Evolutionary conservation across 192 early-diverging fungal genomes (phyloP).

Genomic region (Backusella australiensis): DNA sequence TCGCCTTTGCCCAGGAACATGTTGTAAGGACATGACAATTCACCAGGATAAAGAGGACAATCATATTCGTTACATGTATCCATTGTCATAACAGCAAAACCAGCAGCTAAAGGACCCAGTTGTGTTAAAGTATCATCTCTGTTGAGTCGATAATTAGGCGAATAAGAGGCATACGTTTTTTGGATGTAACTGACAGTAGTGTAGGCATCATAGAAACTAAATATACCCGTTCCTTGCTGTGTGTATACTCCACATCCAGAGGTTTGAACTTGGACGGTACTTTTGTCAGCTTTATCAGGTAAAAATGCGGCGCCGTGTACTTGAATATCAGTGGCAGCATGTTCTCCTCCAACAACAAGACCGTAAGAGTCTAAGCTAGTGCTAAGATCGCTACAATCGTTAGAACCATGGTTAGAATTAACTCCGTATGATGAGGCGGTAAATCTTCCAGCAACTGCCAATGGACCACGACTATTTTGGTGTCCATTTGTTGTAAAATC

Average conservation of each 20-base stretch:
- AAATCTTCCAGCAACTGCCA: background rate
- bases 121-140: background rate
- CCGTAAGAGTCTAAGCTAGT: background rate
- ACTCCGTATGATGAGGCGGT: background rate
- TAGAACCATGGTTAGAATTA: background rate
- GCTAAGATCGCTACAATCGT: background rate
- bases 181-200: background rate
- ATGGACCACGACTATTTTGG: background rate
- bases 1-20: background rate
- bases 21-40: background rate
- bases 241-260: background rate
- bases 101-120: background rate
- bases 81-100: background rate
- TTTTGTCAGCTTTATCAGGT: background rate
- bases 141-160: background rate
- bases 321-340: background rate
- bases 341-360: background rate
- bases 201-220: background rate
- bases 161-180: background rate
- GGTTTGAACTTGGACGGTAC: background rate
- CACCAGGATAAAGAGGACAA: background rate
- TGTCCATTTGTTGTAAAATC: background rate
- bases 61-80: background rate
- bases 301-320: background rate
- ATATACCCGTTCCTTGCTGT: background rate